A percentile compares a stretch with the other conserved stretches of the same genome.
These are phyloP conservation scores for Xylariomycetidae sp. DNA, from an alignment of 2,329 filamentous ascomycete genomes.

Conservation along the genomic window DNA sequence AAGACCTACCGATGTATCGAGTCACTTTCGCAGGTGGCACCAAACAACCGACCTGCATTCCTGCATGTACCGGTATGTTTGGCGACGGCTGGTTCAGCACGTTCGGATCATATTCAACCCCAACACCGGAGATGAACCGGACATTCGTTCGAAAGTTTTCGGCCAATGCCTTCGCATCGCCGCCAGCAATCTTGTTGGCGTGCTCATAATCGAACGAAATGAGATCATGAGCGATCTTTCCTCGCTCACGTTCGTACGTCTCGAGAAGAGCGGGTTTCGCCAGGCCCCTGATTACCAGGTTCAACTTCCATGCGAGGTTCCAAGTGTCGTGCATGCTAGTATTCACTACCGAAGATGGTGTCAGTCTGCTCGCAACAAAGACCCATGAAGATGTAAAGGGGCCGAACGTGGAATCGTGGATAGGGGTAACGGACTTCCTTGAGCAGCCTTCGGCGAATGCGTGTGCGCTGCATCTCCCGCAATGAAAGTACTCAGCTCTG, in stretches of 20 bases:
- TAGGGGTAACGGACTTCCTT: slow-evolving; percentile 33
- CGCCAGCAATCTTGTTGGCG: slow-evolving; percentile 52
- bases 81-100: slow-evolving; percentile 40
- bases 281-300: slow-evolving; percentile 48
- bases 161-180: slow-evolving; percentile 57
- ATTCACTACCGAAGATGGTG: slow-evolving; percentile 30
- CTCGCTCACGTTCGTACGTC: slow-evolving; percentile 59
- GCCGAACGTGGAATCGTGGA: background rate
- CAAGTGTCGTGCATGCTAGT: slow-evolving; percentile 51
- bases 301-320: slow-evolving; percentile 39
- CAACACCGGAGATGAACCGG: slow-evolving; percentile 67
- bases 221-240: slow-evolving; percentile 52
- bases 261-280: slow-evolving; percentile 48
- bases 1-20: slow-evolving; percentile 51
- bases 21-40: slow-evolving; percentile 65
- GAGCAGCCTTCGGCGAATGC: slow-evolving; percentile 56
- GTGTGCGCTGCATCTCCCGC: slow-evolving; percentile 58
- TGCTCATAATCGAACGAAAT: slow-evolving; percentile 54
- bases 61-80: slow-evolving; percentile 40
- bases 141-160: slow-evolving; percentile 66
- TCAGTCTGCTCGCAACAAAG: background rate
- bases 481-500: slow-evolving; percentile 57
- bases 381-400: background rate
- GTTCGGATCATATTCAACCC: slow-evolving; percentile 53
- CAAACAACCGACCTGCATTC: slow-evolving; percentile 49